Conservation (phyloP, 768 basidiomycete species). For the Hortiboletus flavorubellus region DNA sequence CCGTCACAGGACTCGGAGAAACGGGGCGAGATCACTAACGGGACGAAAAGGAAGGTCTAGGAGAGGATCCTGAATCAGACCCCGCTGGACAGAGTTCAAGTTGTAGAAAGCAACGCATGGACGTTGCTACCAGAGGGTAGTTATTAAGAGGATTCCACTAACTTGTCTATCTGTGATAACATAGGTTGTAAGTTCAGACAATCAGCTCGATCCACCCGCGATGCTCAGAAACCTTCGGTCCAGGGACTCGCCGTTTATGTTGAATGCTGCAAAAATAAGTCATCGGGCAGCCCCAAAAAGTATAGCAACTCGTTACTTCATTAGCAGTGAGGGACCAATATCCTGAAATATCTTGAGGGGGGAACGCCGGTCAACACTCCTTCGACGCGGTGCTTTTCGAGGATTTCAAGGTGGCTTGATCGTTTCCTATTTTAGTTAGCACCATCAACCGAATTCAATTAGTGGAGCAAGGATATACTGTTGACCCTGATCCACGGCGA, state of each 20-base stretch:
- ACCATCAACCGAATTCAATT: slow-evolving; percentile 5
- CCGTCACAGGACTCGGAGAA: slow-evolving; percentile 11
- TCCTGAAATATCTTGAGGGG: slow-evolving; percentile 29
- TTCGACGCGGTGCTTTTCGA: slow-evolving; percentile 35
- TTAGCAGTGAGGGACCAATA: slow-evolving; percentile 11
- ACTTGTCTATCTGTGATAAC: not conserved
- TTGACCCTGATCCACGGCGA: slow-evolving; percentile 32
- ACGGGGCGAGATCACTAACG: slow-evolving; percentile 8
- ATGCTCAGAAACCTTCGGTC: slow-evolving; percentile 6
- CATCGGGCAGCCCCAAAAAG: slow-evolving; percentile 4
- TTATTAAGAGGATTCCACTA: not conserved
- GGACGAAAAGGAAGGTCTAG: not conserved
- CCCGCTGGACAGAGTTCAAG: not conserved
- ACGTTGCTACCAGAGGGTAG: not conserved
- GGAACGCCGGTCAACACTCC: slow-evolving; percentile 5
- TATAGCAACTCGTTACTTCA: not conserved
- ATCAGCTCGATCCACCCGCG: slow-evolving; percentile 10
- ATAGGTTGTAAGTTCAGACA: not conserved
- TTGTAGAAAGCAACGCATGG: not conserved
- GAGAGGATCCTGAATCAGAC: not conserved
- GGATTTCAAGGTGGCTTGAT: slow-evolving; percentile 11
- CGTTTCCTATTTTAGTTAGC: slow-evolving; percentile 11
- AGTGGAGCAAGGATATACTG: slow-evolving; percentile 15
- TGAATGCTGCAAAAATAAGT: slow-evolving; percentile 24
- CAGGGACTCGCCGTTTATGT: slow-evolving; percentile 1